Base-by-base conservation (phyloP, 1,284 basidiomycete species). In the Amylostereum chailletii region DNA sequence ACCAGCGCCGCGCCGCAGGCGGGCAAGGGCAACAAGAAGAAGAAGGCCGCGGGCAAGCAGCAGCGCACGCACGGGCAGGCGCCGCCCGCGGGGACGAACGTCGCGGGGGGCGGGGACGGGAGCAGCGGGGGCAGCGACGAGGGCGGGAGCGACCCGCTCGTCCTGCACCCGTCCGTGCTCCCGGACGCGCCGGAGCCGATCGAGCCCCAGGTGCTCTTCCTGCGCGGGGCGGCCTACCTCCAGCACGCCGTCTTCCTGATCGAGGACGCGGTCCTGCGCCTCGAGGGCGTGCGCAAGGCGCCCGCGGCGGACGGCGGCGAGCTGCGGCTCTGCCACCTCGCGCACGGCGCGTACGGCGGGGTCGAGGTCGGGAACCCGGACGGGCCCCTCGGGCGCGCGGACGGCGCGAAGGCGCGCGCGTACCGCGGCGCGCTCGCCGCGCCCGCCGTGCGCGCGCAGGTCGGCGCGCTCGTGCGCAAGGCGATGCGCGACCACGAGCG, bases 141-240 rank as follows among this genome's bases (percentile, higher is more conserved):
- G 74, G 72, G 1, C 65, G 67, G 3, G 78, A 79, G 49, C 74
- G 81, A 80, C 45, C 66, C 69, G 3, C 61, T 72, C 29, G 58
- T 71, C 38, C 61, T 80, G 7, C 87, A 89, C 59, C 80, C 83
- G 1, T 86, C 85, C 9, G 74, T 78, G 31, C 72, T 79, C 1
- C 79, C 83, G 5, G 79, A 83, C 55, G 83, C 83, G n/a, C 87
- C 85, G 0, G 83, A 86, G 51, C 86, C 85, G 33, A 80, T 91
- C 47, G 89, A 91, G 60, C 81, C 79, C 0, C 89, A 91, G 58
- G 67, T 86, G n/a, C 66, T 89, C 30, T 92, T 92, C 66, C 70
- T 89, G 31, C 81, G 89, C 43, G 89, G 83, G 2, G 80, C 86
- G 4, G 79, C 88, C 1, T 83, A 87, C 62, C 72, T 91, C 2